Evolutionary conservation across 1,284 basidiomycete species (phyloP).

Genomic region (Marasmius sp.): DNA sequence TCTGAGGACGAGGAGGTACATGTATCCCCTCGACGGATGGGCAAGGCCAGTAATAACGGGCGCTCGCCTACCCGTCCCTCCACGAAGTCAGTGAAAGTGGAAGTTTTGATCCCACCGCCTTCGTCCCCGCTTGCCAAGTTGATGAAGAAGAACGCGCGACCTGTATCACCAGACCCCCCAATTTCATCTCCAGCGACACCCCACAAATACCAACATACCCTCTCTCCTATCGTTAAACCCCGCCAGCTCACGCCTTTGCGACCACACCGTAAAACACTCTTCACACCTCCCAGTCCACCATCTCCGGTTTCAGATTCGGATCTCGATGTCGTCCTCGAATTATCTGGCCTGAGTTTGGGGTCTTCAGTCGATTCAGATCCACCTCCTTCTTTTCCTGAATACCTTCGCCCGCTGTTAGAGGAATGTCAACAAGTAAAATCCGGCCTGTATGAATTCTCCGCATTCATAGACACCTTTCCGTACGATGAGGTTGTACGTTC

Average conservation of each 20-base stretch:
- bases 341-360: slow-evolving; percentile 41
- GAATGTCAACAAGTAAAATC: slow-evolving; percentile 61
- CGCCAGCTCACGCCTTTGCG: slow-evolving; percentile 71
- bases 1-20: slow-evolving; percentile 18
- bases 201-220: slow-evolving; percentile 10
- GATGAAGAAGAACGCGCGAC: slow-evolving; percentile 4
- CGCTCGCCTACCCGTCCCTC: neutral
- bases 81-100: slow-evolving; percentile 17
- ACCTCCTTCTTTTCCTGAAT: slow-evolving; percentile 37
- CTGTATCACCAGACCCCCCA: neutral
- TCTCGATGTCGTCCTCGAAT: slow-evolving; percentile 55
- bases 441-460: slow-evolving; percentile 71
- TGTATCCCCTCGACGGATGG: slow-evolving; percentile 5
- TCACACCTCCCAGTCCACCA: slow-evolving; percentile 43
- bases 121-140: slow-evolving; percentile 22
- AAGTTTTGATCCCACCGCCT: slow-evolving; percentile 38
- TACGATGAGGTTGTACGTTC: slow-evolving; percentile 59
- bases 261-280: slow-evolving; percentile 34
- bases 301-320: slow-evolving; percentile 55
- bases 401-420: slow-evolving; percentile 58
- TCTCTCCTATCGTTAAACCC: slow-evolving; percentile 38
- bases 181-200: slow-evolving; percentile 8
- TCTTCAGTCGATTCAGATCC: slow-evolving; percentile 13
- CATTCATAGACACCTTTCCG: slow-evolving; percentile 78
- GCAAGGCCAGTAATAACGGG: slow-evolving; percentile 10